These are phyloP conservation scores for Scutellaria baicalensis DNA, from an alignment of 257 asterid genomes.

Conservation along the genomic window DNA sequence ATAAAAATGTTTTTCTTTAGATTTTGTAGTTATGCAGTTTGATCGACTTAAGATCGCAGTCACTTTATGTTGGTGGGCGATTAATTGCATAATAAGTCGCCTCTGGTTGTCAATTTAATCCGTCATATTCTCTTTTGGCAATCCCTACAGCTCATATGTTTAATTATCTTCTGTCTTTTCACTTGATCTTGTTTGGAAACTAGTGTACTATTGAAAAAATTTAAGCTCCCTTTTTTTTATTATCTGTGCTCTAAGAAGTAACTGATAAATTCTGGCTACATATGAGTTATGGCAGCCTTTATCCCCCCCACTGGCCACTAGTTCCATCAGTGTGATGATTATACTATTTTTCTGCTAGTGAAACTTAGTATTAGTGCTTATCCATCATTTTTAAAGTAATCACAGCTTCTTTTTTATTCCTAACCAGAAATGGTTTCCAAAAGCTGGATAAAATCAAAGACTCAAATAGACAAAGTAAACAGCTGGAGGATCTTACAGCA, in stretches of 20 bases:
- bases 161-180: not conserved
- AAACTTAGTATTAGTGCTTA: not conserved
- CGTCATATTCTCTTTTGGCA: not conserved
- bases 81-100: not conserved
- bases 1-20: not conserved
- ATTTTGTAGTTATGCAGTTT: not conserved
- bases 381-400: slow-evolving; percentile 2
- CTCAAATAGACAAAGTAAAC: slow-evolving; percentile 84
- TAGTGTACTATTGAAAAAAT: not conserved
- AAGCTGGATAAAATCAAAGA: slow-evolving; percentile 92
- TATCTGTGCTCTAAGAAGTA: not conserved
- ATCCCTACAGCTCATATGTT: not conserved
- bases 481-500: slow-evolving; percentile 87
- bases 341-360: slow-evolving; percentile 1
- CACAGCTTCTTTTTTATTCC: not conserved
- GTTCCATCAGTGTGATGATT: not conserved
- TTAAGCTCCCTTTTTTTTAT: not conserved
- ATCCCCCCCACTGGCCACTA: not conserved
- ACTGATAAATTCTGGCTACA: too few species aligned
- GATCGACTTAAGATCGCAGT: not conserved
- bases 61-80: not conserved
- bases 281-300: not conserved
- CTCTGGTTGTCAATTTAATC: not conserved
- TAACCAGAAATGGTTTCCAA: slow-evolving; percentile 83
- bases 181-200: not conserved